Percentiles rank a stretch among this genome's conserved stretches.
These are phyloP conservation scores for Coelastrella sp. DNA, from an alignment of 139 green algal species.

Conservation along the genomic window DNA sequence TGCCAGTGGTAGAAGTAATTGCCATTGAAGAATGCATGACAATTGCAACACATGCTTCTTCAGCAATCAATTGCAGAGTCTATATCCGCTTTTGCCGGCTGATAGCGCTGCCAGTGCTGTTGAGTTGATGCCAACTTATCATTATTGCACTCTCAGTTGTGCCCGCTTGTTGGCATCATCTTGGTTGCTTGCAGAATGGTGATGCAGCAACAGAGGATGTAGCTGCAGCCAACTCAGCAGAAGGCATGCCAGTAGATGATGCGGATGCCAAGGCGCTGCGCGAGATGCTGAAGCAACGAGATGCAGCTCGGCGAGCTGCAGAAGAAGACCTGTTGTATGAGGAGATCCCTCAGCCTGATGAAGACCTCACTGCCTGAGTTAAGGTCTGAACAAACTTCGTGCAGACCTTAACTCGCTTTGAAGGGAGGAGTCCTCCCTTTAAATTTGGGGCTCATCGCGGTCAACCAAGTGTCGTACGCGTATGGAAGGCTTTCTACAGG, in stretches of 20 bases:
- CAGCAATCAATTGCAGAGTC: too few relatives aligned
- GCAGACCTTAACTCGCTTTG: too few relatives aligned
- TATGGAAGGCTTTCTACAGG: too few relatives aligned
- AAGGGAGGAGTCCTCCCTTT: too few relatives aligned
- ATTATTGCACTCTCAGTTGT: background rate
- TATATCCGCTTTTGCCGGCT: background rate
- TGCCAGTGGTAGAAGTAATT: too few relatives aligned
- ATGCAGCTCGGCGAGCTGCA: background rate
- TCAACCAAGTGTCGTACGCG: too few relatives aligned
- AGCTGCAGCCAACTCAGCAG: background rate
- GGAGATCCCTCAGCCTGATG: slow-evolving; percentile 13
- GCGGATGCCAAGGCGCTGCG: background rate
- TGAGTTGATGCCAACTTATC: background rate
- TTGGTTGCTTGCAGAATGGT: background rate
- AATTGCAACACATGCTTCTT: too few relatives aligned
- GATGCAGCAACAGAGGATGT: background rate
- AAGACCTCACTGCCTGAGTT: background rate
- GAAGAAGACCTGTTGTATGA: slow-evolving; percentile 17
- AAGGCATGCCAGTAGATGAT: background rate
- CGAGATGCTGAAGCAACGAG: slow-evolving; percentile 18
- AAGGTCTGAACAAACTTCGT: too few relatives aligned
- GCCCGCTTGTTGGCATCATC: background rate
- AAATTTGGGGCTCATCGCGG: too few relatives aligned
- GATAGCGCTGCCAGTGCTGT: background rate
- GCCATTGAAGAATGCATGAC: too few relatives aligned